These are phyloP conservation scores for Trichoderma breve DNA, from an alignment of 2,329 filamentous ascomycete genomes.

Conservation along the genomic window DNA sequence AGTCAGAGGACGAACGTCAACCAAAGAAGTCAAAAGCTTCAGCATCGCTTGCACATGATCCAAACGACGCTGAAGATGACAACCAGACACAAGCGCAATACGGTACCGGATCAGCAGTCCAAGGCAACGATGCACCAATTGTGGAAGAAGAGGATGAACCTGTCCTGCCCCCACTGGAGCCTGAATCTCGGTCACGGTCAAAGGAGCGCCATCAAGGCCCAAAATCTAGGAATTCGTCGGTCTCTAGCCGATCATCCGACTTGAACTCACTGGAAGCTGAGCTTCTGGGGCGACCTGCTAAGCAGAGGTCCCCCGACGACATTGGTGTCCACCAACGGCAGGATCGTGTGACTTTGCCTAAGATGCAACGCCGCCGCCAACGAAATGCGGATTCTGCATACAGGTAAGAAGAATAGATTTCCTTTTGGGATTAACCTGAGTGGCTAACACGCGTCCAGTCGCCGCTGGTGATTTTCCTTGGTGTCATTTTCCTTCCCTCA, in stretches of 20 bases:
- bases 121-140: background rate
- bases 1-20: constrained; percentile 13
- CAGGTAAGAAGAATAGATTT: constrained; percentile 29
- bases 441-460: constrained; percentile 26
- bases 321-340: constrained; percentile 25
- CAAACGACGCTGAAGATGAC: background rate
- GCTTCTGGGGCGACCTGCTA: constrained; percentile 36
- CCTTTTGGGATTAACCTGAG: background rate
- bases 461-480: constrained; percentile 34
- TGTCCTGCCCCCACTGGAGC: background rate
- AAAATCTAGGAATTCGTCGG: constrained; percentile 31
- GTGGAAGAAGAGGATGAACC: constrained; percentile 7
- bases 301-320: constrained; percentile 31
- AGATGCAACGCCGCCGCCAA: constrained; percentile 35
- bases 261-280: constrained; percentile 41
- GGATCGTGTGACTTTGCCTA: constrained; percentile 23
- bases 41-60: background rate
- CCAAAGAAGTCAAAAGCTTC: constrained; percentile 12
- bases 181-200: constrained; percentile 13
- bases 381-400: constrained; percentile 40
- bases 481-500: background rate
- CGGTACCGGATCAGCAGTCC: constrained; percentile 16
- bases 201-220: constrained; percentile 24
- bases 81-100: background rate
- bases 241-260: constrained; percentile 36